Evolutionary conservation across 306 rosid genomes (phyloP).

Genomic region (Dryas drummondii): DNA sequence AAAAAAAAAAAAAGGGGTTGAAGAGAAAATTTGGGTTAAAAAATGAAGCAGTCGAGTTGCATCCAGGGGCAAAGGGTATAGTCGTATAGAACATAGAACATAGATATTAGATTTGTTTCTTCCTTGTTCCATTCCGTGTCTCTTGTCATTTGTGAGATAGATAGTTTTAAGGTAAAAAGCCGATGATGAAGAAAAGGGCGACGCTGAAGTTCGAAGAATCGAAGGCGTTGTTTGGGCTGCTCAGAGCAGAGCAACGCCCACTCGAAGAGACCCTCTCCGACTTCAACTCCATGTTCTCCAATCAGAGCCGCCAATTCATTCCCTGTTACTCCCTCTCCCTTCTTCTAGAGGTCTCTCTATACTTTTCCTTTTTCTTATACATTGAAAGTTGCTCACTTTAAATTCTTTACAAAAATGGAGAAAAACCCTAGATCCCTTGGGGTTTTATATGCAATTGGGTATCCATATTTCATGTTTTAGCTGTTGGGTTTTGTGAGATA

Average conservation of each 20-base stretch:
- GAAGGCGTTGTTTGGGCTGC: constrained; percentile 41
- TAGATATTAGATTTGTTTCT: background rate
- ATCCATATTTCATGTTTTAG: background rate
- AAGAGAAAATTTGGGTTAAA: too few species aligned
- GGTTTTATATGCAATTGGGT: background rate
- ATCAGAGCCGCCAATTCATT: constrained; percentile 48
- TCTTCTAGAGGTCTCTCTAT: constrained; percentile 56
- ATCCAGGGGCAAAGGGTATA: too few species aligned
- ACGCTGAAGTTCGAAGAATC: constrained; percentile 63
- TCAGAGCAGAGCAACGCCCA: constrained; percentile 61
- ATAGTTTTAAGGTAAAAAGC: background rate
- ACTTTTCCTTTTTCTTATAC: background rate
- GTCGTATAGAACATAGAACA: too few species aligned
- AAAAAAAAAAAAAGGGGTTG: too few species aligned
- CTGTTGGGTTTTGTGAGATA: background rate
- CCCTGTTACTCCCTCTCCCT: constrained; percentile 64
- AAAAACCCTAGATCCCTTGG: constrained; percentile 19
- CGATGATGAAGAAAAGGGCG: constrained; percentile 34
- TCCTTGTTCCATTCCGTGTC: background rate
- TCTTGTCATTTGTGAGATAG: background rate
- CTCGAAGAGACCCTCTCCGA: constrained; percentile 61
- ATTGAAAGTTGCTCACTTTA: background rate
- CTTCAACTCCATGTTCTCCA: constrained; percentile 53
- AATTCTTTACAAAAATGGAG: too few species aligned
- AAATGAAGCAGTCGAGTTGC: too few species aligned